Conservation (phyloP, 108 stramenopile genomes). For the Nitzschia sp. region DNA sequence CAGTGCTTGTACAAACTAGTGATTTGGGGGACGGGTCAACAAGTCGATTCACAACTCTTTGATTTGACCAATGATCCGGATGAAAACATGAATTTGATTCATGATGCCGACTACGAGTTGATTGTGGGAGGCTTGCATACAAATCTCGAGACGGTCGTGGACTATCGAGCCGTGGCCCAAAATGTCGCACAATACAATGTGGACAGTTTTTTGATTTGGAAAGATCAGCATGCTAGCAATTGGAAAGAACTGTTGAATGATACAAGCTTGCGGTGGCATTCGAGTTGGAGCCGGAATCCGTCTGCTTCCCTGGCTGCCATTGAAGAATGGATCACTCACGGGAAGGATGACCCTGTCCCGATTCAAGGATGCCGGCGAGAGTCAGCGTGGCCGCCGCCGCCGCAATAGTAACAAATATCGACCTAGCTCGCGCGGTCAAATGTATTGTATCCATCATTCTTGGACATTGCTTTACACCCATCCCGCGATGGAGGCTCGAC, state of each 20-base stretch:
- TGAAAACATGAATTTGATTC: slow-evolving; percentile 17
- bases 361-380: slow-evolving; percentile 18
- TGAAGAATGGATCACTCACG: slow-evolving; percentile 13
- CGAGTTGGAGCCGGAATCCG: neutral
- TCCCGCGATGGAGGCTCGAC: no score
- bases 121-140: slow-evolving; percentile 4
- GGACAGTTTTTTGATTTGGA: slow-evolving; percentile 20
- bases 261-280: slow-evolving; percentile 8
- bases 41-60: slow-evolving; percentile 25
- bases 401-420: neutral
- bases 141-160: slow-evolving; percentile 13
- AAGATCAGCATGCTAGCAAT: neutral
- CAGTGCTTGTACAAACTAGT: slow-evolving; percentile 22
- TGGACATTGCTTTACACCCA: no score
- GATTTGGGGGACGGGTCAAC: slow-evolving; percentile 28
- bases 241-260: slow-evolving; percentile 3
- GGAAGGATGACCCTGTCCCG: neutral
- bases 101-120: slow-evolving; percentile 7
- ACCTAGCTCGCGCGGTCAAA: no score
- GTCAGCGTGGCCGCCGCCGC: slow-evolving; percentile 8
- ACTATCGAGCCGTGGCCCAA: slow-evolving; percentile 15
- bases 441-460: no score
- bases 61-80: slow-evolving; percentile 27
- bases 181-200: slow-evolving; percentile 28
- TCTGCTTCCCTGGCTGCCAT: slow-evolving; percentile 5